Evolutionary conservation across 257 asterid species (phyloP).

Genomic region (Handroanthus guayacan): DNA sequence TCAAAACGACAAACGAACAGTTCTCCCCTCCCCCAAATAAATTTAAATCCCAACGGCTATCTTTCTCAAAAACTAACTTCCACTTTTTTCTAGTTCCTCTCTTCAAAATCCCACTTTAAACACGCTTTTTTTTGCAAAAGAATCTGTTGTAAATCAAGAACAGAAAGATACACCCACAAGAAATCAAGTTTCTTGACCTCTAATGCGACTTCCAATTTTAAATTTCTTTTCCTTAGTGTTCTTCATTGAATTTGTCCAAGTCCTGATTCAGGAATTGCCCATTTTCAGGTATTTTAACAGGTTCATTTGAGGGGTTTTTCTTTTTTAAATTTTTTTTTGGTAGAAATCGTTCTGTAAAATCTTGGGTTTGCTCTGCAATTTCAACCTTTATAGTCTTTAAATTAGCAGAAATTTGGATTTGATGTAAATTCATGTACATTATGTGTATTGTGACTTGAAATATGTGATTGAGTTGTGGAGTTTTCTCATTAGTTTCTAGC

Average conservation of each 20-base stretch:
- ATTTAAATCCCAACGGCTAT: slow-evolving; percentile 58
- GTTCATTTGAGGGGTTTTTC: background rate
- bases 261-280: background rate
- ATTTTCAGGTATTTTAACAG: background rate
- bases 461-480: background rate
- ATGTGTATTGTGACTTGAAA: background rate
- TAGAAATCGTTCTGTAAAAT: slow-evolving; percentile 16
- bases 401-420: background rate
- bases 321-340: background rate
- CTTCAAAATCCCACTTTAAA: slow-evolving; percentile 25
- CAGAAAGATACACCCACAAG: background rate
- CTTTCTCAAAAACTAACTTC: slow-evolving; percentile 34
- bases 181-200: slow-evolving; percentile 23
- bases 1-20: slow-evolving; percentile 27
- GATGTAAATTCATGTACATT: background rate
- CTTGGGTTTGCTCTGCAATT: background rate
- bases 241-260: slow-evolving; percentile 14
- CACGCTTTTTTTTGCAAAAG: background rate
- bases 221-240: background rate
- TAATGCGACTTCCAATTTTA: slow-evolving; percentile 38
- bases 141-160: slow-evolving; percentile 1
- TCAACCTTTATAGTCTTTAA: background rate
- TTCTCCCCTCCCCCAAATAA: slow-evolving; percentile 4
- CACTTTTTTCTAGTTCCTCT: slow-evolving; percentile 27
- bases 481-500: background rate